phyloP scores from a whole-genome alignment of 192 early-diverging fungal genomes.

The Funneliformis mosseae region DNA sequence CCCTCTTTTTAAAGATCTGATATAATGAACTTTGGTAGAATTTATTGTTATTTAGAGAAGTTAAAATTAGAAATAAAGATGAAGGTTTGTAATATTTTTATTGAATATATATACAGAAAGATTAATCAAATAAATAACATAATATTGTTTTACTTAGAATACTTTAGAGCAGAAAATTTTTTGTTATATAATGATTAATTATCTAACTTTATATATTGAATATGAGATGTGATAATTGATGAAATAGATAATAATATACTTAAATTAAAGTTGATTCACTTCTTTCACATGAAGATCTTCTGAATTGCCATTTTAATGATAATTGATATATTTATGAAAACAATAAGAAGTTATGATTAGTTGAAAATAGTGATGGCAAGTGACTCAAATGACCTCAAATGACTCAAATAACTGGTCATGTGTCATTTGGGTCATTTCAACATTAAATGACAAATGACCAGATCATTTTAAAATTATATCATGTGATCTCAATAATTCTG shows the following conservation, averaged over 20 bases:
- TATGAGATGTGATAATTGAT: not conserved
- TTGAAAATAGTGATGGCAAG: too few relatives aligned
- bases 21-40: not conserved
- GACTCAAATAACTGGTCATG: too few relatives aligned
- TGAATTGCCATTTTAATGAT: too few relatives aligned
- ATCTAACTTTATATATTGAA: not conserved
- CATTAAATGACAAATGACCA: too few relatives aligned
- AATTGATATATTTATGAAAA: not conserved
- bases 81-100: not conserved
- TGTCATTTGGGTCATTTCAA: too few relatives aligned
- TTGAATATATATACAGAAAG: not conserved
- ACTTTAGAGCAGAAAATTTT: not conserved
- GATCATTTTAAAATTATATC: too few relatives aligned
- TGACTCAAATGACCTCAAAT: too few relatives aligned
- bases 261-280: not conserved
- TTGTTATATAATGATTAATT: not conserved
- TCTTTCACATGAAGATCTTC: not conserved
- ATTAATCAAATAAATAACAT: not conserved
- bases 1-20: not conserved
- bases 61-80: not conserved
- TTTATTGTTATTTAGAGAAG: not conserved
- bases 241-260: too few relatives aligned
- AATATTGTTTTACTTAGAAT: not conserved
- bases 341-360: not conserved
- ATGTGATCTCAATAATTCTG: too few relatives aligned